Percentiles rank a stretch among this genome's conserved stretches.
Conservation (phyloP, 2,329 filamentous ascomycete species). For the Xylariomycetidae sp. region DNA sequence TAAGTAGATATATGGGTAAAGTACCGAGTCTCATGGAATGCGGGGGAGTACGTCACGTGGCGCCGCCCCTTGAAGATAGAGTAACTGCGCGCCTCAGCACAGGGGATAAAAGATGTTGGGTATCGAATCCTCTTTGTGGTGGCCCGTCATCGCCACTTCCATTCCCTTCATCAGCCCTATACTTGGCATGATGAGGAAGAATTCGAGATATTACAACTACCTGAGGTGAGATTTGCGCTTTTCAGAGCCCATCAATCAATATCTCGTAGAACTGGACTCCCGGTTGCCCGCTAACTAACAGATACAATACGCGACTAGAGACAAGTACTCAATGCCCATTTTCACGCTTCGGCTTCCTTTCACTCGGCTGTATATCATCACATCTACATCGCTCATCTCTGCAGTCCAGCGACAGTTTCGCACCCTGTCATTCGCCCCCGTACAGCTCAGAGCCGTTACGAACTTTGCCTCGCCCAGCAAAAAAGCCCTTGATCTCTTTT, state of each 20-base stretch:
- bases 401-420: conserved; percentile 1
- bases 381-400: conserved; percentile 1
- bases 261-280: not conserved
- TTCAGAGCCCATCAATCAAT: too few species aligned
- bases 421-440: not conserved
- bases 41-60: too few species aligned
- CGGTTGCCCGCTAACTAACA: not conserved
- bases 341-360: conserved; percentile 2
- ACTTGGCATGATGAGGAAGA: conserved; percentile 1
- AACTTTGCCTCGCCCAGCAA: not conserved
- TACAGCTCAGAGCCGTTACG: not conserved
- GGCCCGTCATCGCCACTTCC: not conserved
- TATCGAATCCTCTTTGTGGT: too few species aligned
- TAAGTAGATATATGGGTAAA: too few species aligned
- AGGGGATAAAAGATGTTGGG: too few species aligned
- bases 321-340: conserved; percentile 2
- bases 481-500: not conserved
- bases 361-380: conserved; percentile 2
- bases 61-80: too few species aligned
- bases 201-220: conserved; percentile 3
- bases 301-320: too few species aligned
- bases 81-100: too few species aligned
- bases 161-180: conserved; percentile 3
- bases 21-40: too few species aligned
- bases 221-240: conserved; percentile 1